Percentiles rank a stretch among this genome's conserved stretches.
phyloP scores from a whole-genome alignment of 2,329 filamentous ascomycete genomes.

The Gnomoniopsis smithogilvyi region DNA sequence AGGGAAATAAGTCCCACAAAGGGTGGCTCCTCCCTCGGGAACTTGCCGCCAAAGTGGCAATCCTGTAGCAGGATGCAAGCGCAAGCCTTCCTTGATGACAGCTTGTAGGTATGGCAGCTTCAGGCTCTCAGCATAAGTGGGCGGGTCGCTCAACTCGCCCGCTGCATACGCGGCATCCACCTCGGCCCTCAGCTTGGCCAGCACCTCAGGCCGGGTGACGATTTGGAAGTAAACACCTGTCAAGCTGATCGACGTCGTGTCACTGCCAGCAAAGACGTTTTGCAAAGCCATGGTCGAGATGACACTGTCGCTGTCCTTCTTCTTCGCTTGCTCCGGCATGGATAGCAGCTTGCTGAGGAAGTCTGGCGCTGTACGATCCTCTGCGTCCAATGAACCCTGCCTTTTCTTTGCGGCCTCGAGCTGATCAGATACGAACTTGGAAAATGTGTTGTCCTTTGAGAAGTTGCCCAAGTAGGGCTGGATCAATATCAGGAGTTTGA shows the following conservation, averaged over 20 bases:
- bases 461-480: not conserved
- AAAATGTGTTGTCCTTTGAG: not conserved
- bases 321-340: conserved; percentile 33
- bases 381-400: not conserved
- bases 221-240: not conserved
- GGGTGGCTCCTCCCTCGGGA: conserved; percentile 26
- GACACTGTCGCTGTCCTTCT: conserved; percentile 8
- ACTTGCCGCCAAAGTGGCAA: conserved; percentile 45
- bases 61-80: conserved; percentile 51
- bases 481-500: not conserved
- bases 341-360: conserved; percentile 41
- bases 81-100: conserved; percentile 71
- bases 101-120: conserved; percentile 32
- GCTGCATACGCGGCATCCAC: conserved; percentile 51
- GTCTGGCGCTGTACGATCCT: conserved; percentile 19
- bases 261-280: conserved; percentile 38
- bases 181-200: conserved; percentile 70
- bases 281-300: not conserved
- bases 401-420: not conserved
- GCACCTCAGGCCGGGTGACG: conserved; percentile 52
- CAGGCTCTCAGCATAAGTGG: conserved; percentile 49
- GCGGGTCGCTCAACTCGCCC: conserved; percentile 30
- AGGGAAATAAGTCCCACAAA: conserved; percentile 32
- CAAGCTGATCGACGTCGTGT: conserved; percentile 1
- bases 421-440: not conserved